phyloP scores from a whole-genome alignment of 331 rosid genomes.

The Cucumis variabilis region DNA sequence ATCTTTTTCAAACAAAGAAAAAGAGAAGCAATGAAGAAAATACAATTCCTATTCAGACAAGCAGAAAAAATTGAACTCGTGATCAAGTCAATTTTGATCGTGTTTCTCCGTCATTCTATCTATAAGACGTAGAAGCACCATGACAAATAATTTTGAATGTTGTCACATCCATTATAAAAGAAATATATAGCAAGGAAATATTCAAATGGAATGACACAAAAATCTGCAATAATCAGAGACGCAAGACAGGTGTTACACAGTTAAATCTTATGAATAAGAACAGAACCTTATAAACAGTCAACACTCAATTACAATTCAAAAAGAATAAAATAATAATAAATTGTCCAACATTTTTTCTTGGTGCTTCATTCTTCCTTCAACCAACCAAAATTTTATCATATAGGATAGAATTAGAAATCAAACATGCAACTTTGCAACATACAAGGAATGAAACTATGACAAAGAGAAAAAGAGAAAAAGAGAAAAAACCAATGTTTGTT shows the following conservation, averaged over 20 bases:
- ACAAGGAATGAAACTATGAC: conserved; percentile 15
- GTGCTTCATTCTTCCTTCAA: not conserved
- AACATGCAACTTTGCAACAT: conserved; percentile 19
- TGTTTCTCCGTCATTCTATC: not conserved
- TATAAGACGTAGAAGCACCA: not conserved
- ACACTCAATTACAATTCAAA: not conserved
- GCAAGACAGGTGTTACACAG: not conserved
- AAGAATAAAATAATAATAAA: conserved; percentile 3
- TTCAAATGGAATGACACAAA: not conserved
- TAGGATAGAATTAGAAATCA: not conserved
- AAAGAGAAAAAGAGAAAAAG: conserved; percentile 10
- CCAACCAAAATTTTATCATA: conserved; percentile 19
- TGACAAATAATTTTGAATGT: not conserved
- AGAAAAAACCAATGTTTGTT: conserved; percentile 54
- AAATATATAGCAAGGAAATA: not conserved
- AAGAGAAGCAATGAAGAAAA: not conserved
- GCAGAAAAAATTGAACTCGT: not conserved
- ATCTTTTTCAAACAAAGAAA: not conserved
- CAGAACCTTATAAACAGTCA: not conserved
- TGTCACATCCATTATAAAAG: not conserved
- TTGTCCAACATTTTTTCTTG: not conserved
- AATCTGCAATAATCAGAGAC: not conserved
- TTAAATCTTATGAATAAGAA: not conserved
- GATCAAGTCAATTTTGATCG: conserved; percentile 1
- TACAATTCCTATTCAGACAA: not conserved